Base-by-base conservation (phyloP, 805 yeast species). In the Metschnikowia sp. region DNA sequence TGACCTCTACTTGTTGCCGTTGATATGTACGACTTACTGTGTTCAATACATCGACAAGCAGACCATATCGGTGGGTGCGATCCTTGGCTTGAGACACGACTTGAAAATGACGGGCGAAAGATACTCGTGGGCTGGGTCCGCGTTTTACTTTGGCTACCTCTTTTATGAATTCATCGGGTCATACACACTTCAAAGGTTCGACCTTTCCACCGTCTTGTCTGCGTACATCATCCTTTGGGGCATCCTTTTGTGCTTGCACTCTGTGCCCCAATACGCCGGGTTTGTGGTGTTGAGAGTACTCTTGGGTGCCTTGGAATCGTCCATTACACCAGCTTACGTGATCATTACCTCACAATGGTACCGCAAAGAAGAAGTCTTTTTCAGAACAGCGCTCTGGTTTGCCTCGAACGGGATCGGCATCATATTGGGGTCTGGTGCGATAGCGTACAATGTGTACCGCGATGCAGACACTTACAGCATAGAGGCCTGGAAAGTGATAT, bases 341-440 rank as follows among this genome's bases (percentile, higher is more conserved):
- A 65, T 78, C 19, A 56, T 81, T 37, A 81, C 83, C 2, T 61
- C 78, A 12, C 82, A 78, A 58, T 82, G 81, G 76, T 82, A 79
- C 72, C 74, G 66, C 49, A 67, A 55, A 22, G 62, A 61, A 9
- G 70, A 67, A 50, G 59, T 59, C 4, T 67, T 68, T 37, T 49
- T 65, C 15, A 48, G 70, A 48, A 61, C 64, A 9, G 52, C 66
- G 3, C 19, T 63, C 12, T 67, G 72, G 71, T 64, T 65, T 49
- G 57, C 67, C 8, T 59, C 55, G 33, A 59, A 60, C 45, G 72
- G 73, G 4, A 7, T 62, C n/a, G 73, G 72, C 12, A 49, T 47
- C 33, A 57, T 41, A 12, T 13, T 41, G 22, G 44, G 44, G 11
- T 45, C 58, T 35, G 72, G 71, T 10, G 69, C 73, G 10, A 74